Percentiles rank a stretch among this genome's conserved stretches.
These are phyloP conservation scores for Microbotryum silenes-acaulis DNA, from an alignment of 1,284 basidiomycete genomes.

Conservation along the genomic window DNA sequence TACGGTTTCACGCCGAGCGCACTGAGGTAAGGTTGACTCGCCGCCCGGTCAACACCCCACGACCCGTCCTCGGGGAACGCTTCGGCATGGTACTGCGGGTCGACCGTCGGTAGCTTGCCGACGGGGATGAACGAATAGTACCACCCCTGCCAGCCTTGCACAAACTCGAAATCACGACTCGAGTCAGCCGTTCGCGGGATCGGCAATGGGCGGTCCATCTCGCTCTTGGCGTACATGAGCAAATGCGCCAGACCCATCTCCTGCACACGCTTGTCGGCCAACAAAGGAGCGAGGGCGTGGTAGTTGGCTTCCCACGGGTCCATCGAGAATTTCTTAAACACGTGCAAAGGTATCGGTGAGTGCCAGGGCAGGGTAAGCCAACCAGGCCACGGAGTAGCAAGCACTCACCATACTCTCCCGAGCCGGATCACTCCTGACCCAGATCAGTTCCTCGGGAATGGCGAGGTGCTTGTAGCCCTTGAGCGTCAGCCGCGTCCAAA, in stretches of 20 bases:
- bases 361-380: too few relatives aligned
- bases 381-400: too few relatives aligned
- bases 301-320: conserved; percentile 29
- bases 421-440: conserved; percentile 18
- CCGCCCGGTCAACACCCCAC: conserved; percentile 5
- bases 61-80: conserved; percentile 4
- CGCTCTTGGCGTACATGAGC: conserved; percentile 23
- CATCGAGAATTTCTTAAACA: conserved; percentile 30
- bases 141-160: conserved; percentile 30
- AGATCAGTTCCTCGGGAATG: conserved; percentile 28
- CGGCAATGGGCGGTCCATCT: conserved; percentile 3
- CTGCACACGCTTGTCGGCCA: conserved; percentile 25
- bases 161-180: conserved; percentile 19
- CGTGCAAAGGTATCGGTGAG: not conserved
- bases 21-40: too few relatives aligned
- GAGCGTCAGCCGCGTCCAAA: conserved; percentile 20
- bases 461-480: conserved; percentile 8
- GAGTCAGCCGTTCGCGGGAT: conserved; percentile 21
- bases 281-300: conserved; percentile 20
- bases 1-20: conserved; percentile 2
- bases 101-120: conserved; percentile 2
- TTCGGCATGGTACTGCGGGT: not conserved
- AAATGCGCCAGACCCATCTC: conserved; percentile 23
- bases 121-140: conserved; percentile 25
- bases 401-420: conserved; percentile 22